Evolutionary conservation across 1,284 basidiomycete species (phyloP).

Genomic region (Anthracocystis walkeri): DNA sequence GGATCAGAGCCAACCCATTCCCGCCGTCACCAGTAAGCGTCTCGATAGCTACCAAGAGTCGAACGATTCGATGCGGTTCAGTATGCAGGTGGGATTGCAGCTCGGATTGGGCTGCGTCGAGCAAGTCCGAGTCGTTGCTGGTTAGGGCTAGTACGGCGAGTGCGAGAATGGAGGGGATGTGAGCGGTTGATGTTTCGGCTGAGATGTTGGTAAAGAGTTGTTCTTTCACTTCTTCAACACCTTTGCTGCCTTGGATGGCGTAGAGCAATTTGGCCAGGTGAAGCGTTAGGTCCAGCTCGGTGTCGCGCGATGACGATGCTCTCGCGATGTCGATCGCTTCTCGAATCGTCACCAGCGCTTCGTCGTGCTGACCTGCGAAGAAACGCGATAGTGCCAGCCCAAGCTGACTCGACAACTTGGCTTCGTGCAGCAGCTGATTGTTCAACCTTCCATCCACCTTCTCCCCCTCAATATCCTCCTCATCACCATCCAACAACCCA

Average conservation of each 20-base stretch:
- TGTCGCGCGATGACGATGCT: neutral
- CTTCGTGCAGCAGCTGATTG: slow-evolving; percentile 2
- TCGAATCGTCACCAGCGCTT: slow-evolving; percentile 14
- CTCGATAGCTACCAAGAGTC: slow-evolving; percentile 26
- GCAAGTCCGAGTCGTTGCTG: slow-evolving; percentile 80
- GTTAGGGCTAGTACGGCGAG: slow-evolving; percentile 88
- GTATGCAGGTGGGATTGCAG: slow-evolving; percentile 70
- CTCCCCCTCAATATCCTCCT: slow-evolving; percentile 69
- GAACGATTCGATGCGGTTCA: slow-evolving; percentile 12
- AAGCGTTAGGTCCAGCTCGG: slow-evolving; percentile 15
- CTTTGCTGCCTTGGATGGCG: slow-evolving; percentile 5
- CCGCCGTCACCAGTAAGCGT: neutral
- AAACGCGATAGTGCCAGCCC: slow-evolving; percentile 35
- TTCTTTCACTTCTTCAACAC: slow-evolving; percentile 26
- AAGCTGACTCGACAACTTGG: slow-evolving; percentile 25
- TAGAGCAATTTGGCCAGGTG: slow-evolving; percentile 34
- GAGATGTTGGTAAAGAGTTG: slow-evolving; percentile 27
- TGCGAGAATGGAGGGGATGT: slow-evolving; percentile 81
- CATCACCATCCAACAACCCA: slow-evolving; percentile 76
- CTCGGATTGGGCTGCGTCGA: slow-evolving; percentile 88
- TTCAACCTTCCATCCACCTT: slow-evolving; percentile 16
- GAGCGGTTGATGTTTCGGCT: slow-evolving; percentile 58
- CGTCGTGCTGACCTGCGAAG: slow-evolving; percentile 16
- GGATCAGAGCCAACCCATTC: slow-evolving; percentile 19
- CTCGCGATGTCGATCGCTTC: slow-evolving; percentile 17